These are phyloP conservation scores for Moesziomyces sp. DNA, from an alignment of 1,284 basidiomycete species.

Conservation along the genomic window DNA sequence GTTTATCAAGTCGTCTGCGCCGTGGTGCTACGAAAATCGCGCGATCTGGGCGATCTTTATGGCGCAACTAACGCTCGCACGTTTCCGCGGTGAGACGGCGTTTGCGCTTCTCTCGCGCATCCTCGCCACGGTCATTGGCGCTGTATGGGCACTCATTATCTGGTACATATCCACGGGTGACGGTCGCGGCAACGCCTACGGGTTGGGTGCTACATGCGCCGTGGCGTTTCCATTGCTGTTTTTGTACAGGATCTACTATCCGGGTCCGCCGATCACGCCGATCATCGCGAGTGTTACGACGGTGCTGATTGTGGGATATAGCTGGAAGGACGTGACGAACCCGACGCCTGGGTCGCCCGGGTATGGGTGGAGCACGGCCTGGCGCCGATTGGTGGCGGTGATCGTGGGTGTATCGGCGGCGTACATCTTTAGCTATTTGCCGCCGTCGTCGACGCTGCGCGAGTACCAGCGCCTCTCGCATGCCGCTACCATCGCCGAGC, in stretches of 20 bases:
- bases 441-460: conserved; percentile 68
- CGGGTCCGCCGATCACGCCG: conserved; percentile 77
- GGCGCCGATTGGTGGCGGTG: conserved; percentile 69
- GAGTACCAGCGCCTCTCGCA: conserved; percentile 69
- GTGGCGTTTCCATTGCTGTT: conserved; percentile 76
- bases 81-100: conserved; percentile 61
- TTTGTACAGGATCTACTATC: conserved; percentile 77
- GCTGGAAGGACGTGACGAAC: conserved; percentile 55
- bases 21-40: conserved; percentile 62
- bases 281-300: conserved; percentile 80
- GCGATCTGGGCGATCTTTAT: conserved; percentile 65
- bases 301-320: conserved; percentile 66
- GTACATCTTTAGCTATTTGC: conserved; percentile 61
- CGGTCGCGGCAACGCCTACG: conserved; percentile 73
- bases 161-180: conserved; percentile 75
- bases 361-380: conserved; percentile 70
- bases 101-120: conserved; percentile 58
- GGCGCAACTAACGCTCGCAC: conserved; percentile 62
- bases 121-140: conserved; percentile 64
- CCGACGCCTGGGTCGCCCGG: conserved; percentile 58
- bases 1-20: conserved; percentile 48
- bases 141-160: conserved; percentile 76
- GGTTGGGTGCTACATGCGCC: conserved; percentile 77
- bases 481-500: conserved; percentile 67
- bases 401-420: conserved; percentile 64